These are phyloP conservation scores for Coriolopsis trogii DNA, from an alignment of 1,284 basidiomycete genomes.

Conservation along the genomic window DNA sequence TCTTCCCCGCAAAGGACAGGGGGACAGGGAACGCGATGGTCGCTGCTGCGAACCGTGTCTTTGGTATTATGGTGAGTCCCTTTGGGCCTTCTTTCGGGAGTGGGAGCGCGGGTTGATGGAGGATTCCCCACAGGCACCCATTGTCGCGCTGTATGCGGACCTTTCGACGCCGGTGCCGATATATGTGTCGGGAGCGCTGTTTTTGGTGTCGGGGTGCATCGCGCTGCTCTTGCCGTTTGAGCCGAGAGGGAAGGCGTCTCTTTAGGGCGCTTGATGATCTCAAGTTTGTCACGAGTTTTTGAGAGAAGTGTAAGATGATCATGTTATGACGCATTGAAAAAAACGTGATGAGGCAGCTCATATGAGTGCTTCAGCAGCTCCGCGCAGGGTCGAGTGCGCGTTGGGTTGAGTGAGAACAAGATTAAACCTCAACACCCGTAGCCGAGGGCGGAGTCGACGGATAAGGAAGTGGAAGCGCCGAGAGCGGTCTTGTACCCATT, in stretches of 20 bases:
- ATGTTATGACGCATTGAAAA: too few relatives aligned
- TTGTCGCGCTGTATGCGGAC: conserved; percentile 67
- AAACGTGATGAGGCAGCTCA: too few relatives aligned
- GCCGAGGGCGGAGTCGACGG: too few relatives aligned
- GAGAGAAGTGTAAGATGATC: too few relatives aligned
- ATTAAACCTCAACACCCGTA: too few relatives aligned
- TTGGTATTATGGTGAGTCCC: conserved; percentile 58
- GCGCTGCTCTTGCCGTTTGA: conserved; percentile 74
- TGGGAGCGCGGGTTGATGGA: too few relatives aligned
- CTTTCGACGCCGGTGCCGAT: conserved; percentile 68
- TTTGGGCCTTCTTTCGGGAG: neutral
- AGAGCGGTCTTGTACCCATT: too few relatives aligned
- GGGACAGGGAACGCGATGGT: conserved; percentile 75
- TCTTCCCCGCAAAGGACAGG: conserved; percentile 72
- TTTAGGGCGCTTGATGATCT: conserved; percentile 34
- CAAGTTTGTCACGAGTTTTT: too few relatives aligned
- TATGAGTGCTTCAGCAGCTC: too few relatives aligned
- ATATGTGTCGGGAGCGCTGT: conserved; percentile 68
- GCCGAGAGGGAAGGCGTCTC: conserved; percentile 66
- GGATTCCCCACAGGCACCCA: conserved; percentile 50
- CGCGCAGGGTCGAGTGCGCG: too few relatives aligned
- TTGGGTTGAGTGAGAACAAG: too few relatives aligned
- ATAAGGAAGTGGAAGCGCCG: too few relatives aligned
- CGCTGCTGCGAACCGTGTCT: conserved; percentile 61
- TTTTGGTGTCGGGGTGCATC: conserved; percentile 62